phyloP scores from a whole-genome alignment of 768 basidiomycete species.

The Panaeolus papilionaceus region DNA sequence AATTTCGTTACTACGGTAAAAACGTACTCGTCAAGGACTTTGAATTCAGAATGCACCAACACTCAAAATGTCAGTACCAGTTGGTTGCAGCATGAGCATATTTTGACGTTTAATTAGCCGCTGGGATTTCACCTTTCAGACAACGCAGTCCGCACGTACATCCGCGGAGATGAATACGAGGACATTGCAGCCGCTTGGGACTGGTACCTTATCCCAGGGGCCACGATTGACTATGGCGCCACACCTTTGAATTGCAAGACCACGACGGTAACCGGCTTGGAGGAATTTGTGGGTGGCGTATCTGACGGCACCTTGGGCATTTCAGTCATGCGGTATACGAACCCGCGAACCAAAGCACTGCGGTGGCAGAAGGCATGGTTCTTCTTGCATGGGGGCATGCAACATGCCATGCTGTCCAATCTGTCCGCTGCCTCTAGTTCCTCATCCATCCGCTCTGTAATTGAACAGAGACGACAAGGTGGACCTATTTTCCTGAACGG shows the following conservation, averaged over 20 bases:
- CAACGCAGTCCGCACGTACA: constrained; percentile 66
- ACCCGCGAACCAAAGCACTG: constrained; percentile 59
- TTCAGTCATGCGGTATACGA: constrained; percentile 71
- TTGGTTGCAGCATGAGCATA: constrained; percentile 1
- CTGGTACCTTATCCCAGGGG: constrained; percentile 79
- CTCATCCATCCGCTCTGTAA: constrained; percentile 59
- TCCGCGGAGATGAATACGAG: constrained; percentile 71
- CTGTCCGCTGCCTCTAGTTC: constrained; percentile 49
- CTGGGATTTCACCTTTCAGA: constrained; percentile 74
- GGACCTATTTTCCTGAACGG: constrained; percentile 38
- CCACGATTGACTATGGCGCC: constrained; percentile 64
- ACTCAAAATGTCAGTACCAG: constrained; percentile 54
- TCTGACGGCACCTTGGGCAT: constrained; percentile 62
- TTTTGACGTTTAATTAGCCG: constrained; percentile 41
- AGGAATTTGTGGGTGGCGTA: constrained; percentile 68
- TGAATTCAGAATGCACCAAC: constrained; percentile 69
- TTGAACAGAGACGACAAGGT: constrained; percentile 63
- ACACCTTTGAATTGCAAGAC: constrained; percentile 56
- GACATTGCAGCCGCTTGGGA: constrained; percentile 77
- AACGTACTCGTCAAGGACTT: constrained; percentile 64
- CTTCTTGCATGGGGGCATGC: constrained; percentile 68
- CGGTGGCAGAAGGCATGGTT: constrained; percentile 76
- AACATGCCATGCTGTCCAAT: constrained; percentile 64
- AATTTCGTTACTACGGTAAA: constrained; percentile 66
- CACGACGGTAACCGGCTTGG: constrained; percentile 49